Evolutionary conservation across 2,329 filamentous ascomycete genomes (phyloP), one percentile per base, ranked within the genome.

Genomic region (Lecanosticta acicola): DNA sequence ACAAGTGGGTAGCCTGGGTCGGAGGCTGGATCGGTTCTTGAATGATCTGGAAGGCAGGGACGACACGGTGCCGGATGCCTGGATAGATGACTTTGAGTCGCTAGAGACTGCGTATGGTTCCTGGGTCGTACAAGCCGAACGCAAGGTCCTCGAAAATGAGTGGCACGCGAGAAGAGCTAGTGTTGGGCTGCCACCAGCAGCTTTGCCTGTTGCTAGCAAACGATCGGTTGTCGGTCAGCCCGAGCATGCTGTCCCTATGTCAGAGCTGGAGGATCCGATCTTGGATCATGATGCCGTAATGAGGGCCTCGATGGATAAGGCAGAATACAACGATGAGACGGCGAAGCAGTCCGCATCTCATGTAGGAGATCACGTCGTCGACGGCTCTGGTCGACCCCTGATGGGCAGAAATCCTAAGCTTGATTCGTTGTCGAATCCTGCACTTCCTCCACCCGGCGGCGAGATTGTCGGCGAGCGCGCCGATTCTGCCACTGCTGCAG

Each of bases 81-180:
- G 91, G 93, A 80, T 97, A 45, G 87, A 94, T 58, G 78, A 83
- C 3, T 84, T 97, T 69, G 93, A 97, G 64, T 68, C 70, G 0
- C 72, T 94, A 3, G 93, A 98, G 65, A 72, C 76, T 9, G 78
- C 83, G 21, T 95, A 91, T 66, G 79, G 81, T 5, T 77, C 82
- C 18, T 98, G 93, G 93, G 80, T 83, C 35, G 82, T 84, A 39
- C 77, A 83, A 39, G 89, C 86, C 24, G 87, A 94, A 60, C 77
- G 77, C 49, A 83, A 78, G 57, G 76, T 90, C n/a, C 73, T 83
- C 40, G 80, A 87, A 55, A 77, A 80, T 17, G 80, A 90, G 32
- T 61, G 60, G 57, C 50, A 48, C 3, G 2, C 4, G 4, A 32
- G 16, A 11, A n/a, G 19, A 20, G 4, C 19, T 16, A 16, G 13